phyloP scores from a whole-genome alignment of 768 basidiomycete species.

The Lentinus brumalis region DNA sequence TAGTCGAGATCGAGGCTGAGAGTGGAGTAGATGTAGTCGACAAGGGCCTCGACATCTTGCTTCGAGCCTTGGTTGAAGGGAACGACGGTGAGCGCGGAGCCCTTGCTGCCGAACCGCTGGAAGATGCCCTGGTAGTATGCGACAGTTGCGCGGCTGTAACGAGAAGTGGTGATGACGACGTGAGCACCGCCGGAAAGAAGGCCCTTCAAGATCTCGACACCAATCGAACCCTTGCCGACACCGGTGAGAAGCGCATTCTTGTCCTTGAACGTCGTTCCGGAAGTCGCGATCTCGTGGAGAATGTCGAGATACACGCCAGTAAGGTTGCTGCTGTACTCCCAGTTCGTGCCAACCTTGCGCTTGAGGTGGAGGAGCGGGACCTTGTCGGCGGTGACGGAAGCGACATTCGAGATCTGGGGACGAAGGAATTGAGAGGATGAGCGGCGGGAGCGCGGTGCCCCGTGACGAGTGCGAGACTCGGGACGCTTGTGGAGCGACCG shows the following conservation, averaged over 20 bases:
- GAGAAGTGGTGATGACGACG: slow-evolving; percentile 96
- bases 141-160: slow-evolving; percentile 93
- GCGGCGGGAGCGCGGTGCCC: slow-evolving; percentile 68
- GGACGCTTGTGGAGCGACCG: slow-evolving; percentile 84
- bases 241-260: slow-evolving; percentile 98
- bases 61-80: slow-evolving; percentile 99
- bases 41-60: slow-evolving; percentile 96
- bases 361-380: slow-evolving; percentile 95
- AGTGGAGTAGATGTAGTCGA: slow-evolving; percentile 97
- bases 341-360: slow-evolving; percentile 90
- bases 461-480: slow-evolving; percentile 56
- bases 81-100: slow-evolving; percentile 95
- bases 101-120: slow-evolving; percentile 92
- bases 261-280: slow-evolving; percentile 97
- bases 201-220: slow-evolving; percentile 96
- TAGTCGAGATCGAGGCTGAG: slow-evolving; percentile 98
- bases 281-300: slow-evolving; percentile 96
- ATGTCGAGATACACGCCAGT: slow-evolving; percentile 96
- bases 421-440: slow-evolving; percentile 97
- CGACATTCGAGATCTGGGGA: slow-evolving; percentile 74
- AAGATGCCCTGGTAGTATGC: slow-evolving; percentile 99
- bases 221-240: slow-evolving; percentile 97
- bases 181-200: slow-evolving; percentile 95
- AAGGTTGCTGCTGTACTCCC: slow-evolving; percentile 98
- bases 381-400: slow-evolving; percentile 83